phyloP scores from a whole-genome alignment of 176 grass and related monocot genomes.

The Oryza glumipatula region DNA sequence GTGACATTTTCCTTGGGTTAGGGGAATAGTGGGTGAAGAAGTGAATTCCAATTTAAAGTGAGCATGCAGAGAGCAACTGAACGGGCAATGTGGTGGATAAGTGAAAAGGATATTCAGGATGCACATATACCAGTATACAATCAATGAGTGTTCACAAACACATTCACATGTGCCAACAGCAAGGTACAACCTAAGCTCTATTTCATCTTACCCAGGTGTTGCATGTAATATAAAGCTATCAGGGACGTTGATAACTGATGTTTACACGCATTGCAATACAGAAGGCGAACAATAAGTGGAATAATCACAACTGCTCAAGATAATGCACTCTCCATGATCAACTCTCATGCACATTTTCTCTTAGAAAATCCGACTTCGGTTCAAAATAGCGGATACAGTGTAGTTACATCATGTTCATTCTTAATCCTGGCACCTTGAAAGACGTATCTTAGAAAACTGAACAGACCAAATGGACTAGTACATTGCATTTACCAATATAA shows the following conservation, averaged over 20 bases:
- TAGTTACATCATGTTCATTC: constrained; percentile 24
- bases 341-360: neutral
- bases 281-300: neutral
- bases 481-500: constrained; percentile 41
- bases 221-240: neutral
- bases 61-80: neutral
- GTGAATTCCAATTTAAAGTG: neutral
- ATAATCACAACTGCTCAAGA: neutral
- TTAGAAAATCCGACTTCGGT: neutral
- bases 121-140: neutral
- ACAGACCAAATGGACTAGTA: constrained; percentile 28
- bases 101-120: neutral
- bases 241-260: neutral
- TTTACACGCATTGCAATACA: neutral
- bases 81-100: neutral
- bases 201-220: neutral
- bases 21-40: neutral
- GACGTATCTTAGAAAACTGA: neutral
- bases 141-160: no score
- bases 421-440: constrained; percentile 2
- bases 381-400: constrained; percentile 30
- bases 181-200: neutral
- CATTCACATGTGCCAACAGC: neutral
- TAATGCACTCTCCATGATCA: neutral
- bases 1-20: no score